Percentiles rank a stretch among this genome's conserved stretches.
phyloP scores from a whole-genome alignment of 176 grass and related monocot genomes.

The Poa pratensis region DNA sequence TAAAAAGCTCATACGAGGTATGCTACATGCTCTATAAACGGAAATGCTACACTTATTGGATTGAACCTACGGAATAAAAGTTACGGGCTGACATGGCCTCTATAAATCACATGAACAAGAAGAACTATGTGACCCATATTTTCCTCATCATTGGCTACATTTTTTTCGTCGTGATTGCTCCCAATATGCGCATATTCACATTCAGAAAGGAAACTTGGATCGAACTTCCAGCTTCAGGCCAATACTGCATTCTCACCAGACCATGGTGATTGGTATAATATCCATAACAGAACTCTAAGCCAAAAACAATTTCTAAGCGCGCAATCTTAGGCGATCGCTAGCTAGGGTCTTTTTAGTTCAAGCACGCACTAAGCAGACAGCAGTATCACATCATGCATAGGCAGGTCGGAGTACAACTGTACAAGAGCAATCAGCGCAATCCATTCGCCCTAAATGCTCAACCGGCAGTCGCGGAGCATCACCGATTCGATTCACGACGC shows the following conservation, averaged over 20 bases:
- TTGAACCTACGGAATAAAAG: too few species aligned
- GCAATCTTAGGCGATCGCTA: not conserved
- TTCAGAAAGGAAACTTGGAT: not conserved
- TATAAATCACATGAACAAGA: not conserved
- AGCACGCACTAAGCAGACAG: not conserved
- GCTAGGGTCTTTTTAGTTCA: not conserved
- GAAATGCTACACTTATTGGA: too few species aligned
- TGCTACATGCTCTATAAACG: not conserved
- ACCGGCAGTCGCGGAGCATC: not conserved
- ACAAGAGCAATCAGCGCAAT: not conserved
- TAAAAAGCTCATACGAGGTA: not conserved
- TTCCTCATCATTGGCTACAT: not conserved
- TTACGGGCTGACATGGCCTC: not conserved
- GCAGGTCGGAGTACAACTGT: not conserved
- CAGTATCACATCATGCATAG: not conserved
- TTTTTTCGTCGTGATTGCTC: not conserved
- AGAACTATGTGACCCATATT: not conserved
- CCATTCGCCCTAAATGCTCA: not conserved
- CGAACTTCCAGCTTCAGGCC: not conserved
- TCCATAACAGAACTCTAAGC: not conserved
- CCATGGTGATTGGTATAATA: not conserved
- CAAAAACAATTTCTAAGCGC: not conserved
- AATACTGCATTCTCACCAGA: not conserved
- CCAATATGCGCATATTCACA: too few species aligned
- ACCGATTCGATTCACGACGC: not conserved